Evolutionary conservation across 2,329 filamentous ascomycete species (phyloP).

Genomic region (Nigrograna mackinnonii): DNA sequence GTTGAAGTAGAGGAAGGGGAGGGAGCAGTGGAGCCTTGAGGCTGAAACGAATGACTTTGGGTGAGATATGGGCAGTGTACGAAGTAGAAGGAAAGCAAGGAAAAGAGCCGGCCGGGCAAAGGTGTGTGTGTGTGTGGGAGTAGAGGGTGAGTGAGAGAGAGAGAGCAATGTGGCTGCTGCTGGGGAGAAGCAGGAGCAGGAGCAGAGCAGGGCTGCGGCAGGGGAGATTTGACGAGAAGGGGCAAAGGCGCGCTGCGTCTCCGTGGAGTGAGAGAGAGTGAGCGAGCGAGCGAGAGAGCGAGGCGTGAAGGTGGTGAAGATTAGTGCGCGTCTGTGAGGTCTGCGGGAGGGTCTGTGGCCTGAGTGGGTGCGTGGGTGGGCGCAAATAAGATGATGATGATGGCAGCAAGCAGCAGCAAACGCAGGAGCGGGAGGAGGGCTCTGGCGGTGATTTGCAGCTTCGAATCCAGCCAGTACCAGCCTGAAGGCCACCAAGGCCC

Average conservation of each 20-base stretch:
- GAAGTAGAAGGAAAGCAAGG: slow-evolving; percentile 12
- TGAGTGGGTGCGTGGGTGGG: too few relatives aligned
- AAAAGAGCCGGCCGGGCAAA: slow-evolving; percentile 1
- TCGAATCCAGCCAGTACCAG: too few relatives aligned
- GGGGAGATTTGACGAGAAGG: too few relatives aligned
- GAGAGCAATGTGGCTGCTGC: not conserved
- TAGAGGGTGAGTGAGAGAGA: not conserved
- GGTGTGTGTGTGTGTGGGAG: slow-evolving; percentile 5
- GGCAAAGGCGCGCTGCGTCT: too few relatives aligned
- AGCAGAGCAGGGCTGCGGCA: too few relatives aligned
- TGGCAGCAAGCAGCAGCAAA: too few relatives aligned
- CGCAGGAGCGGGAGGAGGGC: too few relatives aligned
- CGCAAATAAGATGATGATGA: too few relatives aligned
- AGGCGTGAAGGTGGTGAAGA: not conserved
- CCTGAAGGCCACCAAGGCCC: too few relatives aligned
- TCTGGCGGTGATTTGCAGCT: too few relatives aligned
- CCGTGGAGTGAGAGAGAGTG: slow-evolving; percentile 1
- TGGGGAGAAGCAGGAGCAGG: not conserved
- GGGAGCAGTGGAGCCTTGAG: slow-evolving; percentile 7
- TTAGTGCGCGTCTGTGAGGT: too few relatives aligned
- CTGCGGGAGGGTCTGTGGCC: too few relatives aligned
- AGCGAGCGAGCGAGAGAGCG: not conserved
- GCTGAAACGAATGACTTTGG: slow-evolving; percentile 44
- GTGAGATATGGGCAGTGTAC: slow-evolving; percentile 27
- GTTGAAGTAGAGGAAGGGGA: not conserved